Evolutionary conservation across 2,329 filamentous ascomycete species (phyloP).

Genomic region (Verticillium longisporum): DNA sequence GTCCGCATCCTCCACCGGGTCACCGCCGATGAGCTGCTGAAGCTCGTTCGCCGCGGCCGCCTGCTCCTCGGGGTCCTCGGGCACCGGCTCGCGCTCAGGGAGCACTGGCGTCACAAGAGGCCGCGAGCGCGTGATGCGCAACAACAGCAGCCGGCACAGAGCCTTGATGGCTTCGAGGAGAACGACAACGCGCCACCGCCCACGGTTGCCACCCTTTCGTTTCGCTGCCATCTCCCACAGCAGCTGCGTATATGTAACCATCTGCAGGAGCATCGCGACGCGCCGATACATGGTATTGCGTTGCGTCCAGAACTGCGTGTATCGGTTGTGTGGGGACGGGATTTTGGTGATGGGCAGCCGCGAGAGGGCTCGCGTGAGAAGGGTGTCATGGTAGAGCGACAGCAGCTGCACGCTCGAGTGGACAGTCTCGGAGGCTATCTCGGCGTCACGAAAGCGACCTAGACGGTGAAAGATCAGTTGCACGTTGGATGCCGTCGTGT

Average conservation of each 20-base stretch:
- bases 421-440: slow-evolving; percentile 88
- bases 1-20: slow-evolving; percentile 24
- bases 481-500: not conserved
- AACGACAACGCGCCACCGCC: slow-evolving; percentile 82
- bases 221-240: slow-evolving; percentile 98
- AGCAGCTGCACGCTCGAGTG: slow-evolving; percentile 86
- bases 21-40: slow-evolving; percentile 35
- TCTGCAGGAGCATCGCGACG: slow-evolving; percentile 75
- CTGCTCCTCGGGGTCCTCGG: slow-evolving; percentile 41
- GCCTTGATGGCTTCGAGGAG: slow-evolving; percentile 83
- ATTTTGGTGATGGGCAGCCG: slow-evolving; percentile 46
- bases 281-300: slow-evolving; percentile 67
- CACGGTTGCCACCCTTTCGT: slow-evolving; percentile 68
- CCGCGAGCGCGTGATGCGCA: slow-evolving; percentile 76
- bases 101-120: slow-evolving; percentile 78
- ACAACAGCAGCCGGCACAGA: slow-evolving; percentile 69
- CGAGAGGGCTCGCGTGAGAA: slow-evolving; percentile 63
- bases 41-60: slow-evolving; percentile 31
- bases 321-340: slow-evolving; percentile 54
- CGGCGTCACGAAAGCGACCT: slow-evolving; percentile 84
- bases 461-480: not conserved
- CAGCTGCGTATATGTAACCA: slow-evolving; percentile 90
- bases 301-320: slow-evolving; percentile 60
- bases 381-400: slow-evolving; percentile 84
- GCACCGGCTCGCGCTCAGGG: slow-evolving; percentile 77